Conservation (phyloP, 202 grass and related monocot genomes). For the Setaria italica region DNA sequence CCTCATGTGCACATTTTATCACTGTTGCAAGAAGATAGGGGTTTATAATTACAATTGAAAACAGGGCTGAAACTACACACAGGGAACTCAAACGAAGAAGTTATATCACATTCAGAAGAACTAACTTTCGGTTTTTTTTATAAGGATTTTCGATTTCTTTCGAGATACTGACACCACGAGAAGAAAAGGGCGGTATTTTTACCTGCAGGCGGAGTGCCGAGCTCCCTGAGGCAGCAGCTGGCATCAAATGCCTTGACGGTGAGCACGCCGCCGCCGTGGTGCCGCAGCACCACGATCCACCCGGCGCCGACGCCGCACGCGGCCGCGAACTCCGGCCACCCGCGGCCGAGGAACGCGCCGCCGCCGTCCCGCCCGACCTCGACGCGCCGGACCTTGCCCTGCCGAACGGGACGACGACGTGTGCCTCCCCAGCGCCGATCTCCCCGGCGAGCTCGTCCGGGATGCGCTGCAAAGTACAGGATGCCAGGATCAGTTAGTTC, state of each 20-base stretch:
- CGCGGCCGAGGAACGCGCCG: background rate
- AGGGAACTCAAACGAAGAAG: too few relatives aligned
- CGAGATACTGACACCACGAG: too few relatives aligned
- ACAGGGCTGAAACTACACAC: too few relatives aligned
- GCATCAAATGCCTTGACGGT: background rate
- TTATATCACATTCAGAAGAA: too few relatives aligned
- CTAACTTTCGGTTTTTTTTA: too few relatives aligned
- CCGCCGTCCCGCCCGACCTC: background rate
- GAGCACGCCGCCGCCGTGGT: constrained; percentile 8
- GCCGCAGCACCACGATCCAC: background rate
- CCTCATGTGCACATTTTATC: too few relatives aligned
- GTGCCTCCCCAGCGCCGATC: background rate
- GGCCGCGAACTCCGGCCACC: background rate
- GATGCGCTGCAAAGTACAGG: background rate
- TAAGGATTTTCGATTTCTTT: too few relatives aligned
- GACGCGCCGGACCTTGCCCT: background rate
- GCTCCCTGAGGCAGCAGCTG: background rate
- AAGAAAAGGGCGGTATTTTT: too few relatives aligned
- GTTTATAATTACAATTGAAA: too few relatives aligned
- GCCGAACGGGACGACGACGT: background rate
- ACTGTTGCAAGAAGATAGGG: too few relatives aligned
- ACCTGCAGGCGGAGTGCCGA: background rate
- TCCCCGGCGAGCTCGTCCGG: background rate
- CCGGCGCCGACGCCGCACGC: background rate
- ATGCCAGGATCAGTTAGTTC: background rate